A percentile compares a stretch with the other conserved stretches of the same genome.
Conservation (phyloP, 306 rosid genomes). For the Herpetospermum pedunculosum region DNA sequence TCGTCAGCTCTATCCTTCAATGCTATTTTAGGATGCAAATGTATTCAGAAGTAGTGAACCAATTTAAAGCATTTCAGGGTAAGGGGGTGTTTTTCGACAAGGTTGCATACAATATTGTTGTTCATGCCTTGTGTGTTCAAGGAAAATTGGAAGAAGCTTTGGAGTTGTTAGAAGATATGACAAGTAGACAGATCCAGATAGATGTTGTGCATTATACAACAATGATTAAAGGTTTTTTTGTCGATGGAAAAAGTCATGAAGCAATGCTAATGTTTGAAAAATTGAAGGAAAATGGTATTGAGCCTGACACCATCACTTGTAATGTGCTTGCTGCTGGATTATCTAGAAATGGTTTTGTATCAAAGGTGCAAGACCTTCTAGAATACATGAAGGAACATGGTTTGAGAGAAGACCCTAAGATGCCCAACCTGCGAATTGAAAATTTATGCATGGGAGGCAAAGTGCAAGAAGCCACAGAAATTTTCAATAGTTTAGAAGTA, state of each 20-base stretch:
- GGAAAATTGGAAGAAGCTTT: conserved; percentile 59
- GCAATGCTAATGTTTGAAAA: conserved; percentile 35
- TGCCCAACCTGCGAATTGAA: conserved; percentile 51
- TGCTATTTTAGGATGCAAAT: conserved; percentile 48
- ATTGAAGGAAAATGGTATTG: conserved; percentile 44
- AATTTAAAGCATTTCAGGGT: conserved; percentile 31
- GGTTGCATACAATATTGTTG: conserved; percentile 48
- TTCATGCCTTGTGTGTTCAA: conserved; percentile 50
- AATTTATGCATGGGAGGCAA: conserved; percentile 55
- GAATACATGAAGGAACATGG: conserved; percentile 40
- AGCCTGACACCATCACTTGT: conserved; percentile 58
- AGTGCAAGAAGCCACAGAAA: conserved; percentile 44
- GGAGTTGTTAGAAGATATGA: conserved; percentile 52
- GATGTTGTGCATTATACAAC: conserved; percentile 76
- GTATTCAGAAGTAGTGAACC: conserved; percentile 37
- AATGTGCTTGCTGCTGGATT: conserved; percentile 62
- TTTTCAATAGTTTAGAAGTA: conserved; percentile 36
- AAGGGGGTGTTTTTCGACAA: conserved; percentile 48
- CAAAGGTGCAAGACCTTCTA: conserved; percentile 31
- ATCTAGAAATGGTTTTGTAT: conserved; percentile 37
- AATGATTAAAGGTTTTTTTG: conserved; percentile 50
- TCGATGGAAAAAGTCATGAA: conserved; percentile 23
- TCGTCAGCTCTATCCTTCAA: conserved; percentile 52
- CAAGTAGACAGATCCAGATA: conserved; percentile 25
- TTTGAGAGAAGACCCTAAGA: conserved; percentile 34